Evolutionary conservation across 2,329 filamentous ascomycete genomes (phyloP).

Genomic region (Fusarium neocosmosporiellum): DNA sequence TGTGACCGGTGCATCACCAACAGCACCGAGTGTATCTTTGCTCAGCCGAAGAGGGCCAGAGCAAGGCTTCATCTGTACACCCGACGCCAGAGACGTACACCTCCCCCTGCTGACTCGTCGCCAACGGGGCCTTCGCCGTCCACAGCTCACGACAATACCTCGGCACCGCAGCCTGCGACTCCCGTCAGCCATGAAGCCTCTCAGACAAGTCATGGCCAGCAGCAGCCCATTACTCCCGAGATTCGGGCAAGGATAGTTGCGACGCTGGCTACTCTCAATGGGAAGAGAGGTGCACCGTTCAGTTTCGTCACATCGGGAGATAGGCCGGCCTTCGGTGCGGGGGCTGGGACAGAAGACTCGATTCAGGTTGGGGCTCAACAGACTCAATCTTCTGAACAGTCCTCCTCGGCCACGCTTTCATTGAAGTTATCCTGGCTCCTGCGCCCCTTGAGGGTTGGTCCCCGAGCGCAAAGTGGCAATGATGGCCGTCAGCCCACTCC

Average conservation of each 20-base stretch:
- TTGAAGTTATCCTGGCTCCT: conserved; percentile 23
- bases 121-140: not conserved
- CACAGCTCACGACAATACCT: not conserved
- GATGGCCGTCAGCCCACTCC: not conserved
- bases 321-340: not conserved
- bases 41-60: conserved; percentile 11
- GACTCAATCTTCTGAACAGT: not conserved
- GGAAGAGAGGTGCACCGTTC: conserved; percentile 25
- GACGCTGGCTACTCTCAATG: conserved; percentile 20
- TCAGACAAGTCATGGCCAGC: not conserved
- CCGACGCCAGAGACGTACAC: not conserved
- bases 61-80: conserved; percentile 1
- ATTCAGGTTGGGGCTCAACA: not conserved
- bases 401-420: not conserved
- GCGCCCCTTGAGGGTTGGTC: too few species aligned
- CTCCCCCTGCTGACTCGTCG: not conserved
- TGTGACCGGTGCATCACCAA: conserved; percentile 16
- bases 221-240: conserved; percentile 4
- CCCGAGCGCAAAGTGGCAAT: too few species aligned
- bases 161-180: not conserved
- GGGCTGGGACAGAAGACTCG: not conserved
- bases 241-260: conserved; percentile 13
- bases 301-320: conserved; percentile 32
- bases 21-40: conserved; percentile 10
- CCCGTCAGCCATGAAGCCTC: not conserved